Evolutionary conservation across 1,284 basidiomycete genomes (phyloP).

Genomic region (Heterobasidion parviporum): DNA sequence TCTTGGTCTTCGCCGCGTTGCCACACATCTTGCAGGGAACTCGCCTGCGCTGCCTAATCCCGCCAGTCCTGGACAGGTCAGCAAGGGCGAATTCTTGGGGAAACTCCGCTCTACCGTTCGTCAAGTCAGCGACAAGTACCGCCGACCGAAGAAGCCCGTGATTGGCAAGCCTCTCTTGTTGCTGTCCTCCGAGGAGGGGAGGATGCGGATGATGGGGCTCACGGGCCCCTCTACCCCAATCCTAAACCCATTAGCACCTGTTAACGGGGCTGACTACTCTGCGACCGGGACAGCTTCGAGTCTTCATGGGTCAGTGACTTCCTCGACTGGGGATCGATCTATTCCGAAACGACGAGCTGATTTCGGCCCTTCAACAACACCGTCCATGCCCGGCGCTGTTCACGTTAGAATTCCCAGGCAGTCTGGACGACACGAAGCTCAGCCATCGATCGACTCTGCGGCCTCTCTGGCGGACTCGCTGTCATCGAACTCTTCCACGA

Average conservation of each 20-base stretch:
- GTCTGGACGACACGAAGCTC: constrained; percentile 7
- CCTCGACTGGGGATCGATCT: constrained; percentile 52
- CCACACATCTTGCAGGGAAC: constrained; percentile 25
- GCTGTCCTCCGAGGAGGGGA: constrained; percentile 3
- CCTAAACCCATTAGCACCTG: constrained; percentile 4
- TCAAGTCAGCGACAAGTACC: constrained; percentile 55
- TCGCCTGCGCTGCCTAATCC: constrained; percentile 15
- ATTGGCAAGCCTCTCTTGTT: constrained; percentile 42
- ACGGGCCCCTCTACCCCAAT: constrained; percentile 3
- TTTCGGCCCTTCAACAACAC: constrained; percentile 44
- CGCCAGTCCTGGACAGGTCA: constrained; percentile 46
- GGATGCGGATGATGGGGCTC: not conserved
- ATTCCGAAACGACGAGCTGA: constrained; percentile 60
- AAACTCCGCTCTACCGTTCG: constrained; percentile 53
- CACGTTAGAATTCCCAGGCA: constrained; percentile 3
- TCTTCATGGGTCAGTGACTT: constrained; percentile 44
- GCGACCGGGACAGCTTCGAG: constrained; percentile 11
- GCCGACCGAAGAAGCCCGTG: constrained; percentile 26
- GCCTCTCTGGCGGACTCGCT: constrained; percentile 21
- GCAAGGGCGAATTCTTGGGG: constrained; percentile 58
- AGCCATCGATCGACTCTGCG: constrained; percentile 19
- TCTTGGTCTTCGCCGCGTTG: constrained; percentile 39
- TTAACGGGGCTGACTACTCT: constrained; percentile 4
- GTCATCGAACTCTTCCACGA: constrained; percentile 15
- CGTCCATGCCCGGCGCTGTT: constrained; percentile 16